A percentile compares a stretch with the other conserved stretches of the same genome.
These are phyloP conservation scores for Diplodia intermedia DNA, from an alignment of 2,329 filamentous ascomycete species.

Conservation along the genomic window DNA sequence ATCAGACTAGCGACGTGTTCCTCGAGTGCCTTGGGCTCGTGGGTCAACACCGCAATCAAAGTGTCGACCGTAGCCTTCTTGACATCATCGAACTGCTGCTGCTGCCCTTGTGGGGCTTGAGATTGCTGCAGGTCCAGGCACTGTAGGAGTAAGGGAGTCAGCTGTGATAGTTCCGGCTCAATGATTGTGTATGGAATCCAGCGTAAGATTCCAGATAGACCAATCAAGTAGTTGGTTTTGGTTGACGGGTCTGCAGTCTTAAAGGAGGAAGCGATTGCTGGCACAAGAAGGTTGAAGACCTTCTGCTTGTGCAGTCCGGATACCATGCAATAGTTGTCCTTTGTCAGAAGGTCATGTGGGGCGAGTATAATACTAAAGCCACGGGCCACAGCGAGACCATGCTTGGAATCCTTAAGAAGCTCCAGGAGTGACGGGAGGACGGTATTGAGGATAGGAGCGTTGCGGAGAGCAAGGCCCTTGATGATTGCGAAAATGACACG, in stretches of 20 bases:
- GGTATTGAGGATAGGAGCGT: slow-evolving; percentile 54
- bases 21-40: slow-evolving; percentile 61
- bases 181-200: slow-evolving; percentile 67
- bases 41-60: slow-evolving; percentile 63
- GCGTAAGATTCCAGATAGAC: slow-evolving; percentile 66
- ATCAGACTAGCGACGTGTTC: slow-evolving; percentile 66
- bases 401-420: slow-evolving; percentile 56
- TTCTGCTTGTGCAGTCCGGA: slow-evolving; percentile 69
- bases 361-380: slow-evolving; percentile 66
- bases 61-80: slow-evolving; percentile 67
- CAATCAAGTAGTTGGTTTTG: slow-evolving; percentile 69
- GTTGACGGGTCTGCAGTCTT: slow-evolving; percentile 51
- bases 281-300: slow-evolving; percentile 65
- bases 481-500: slow-evolving; percentile 66
- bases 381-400: slow-evolving; percentile 60
- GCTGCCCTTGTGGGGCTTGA: not conserved
- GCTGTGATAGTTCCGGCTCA: slow-evolving; percentile 62
- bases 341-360: slow-evolving; percentile 66
- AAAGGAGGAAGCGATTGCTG: slow-evolving; percentile 62
- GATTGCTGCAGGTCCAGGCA: slow-evolving; percentile 62
- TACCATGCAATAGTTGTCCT: slow-evolving; percentile 66
- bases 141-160: slow-evolving; percentile 68
- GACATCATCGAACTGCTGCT: slow-evolving; percentile 54
- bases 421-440: slow-evolving; percentile 56
- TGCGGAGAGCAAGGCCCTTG: slow-evolving; percentile 66